A percentile compares a stretch with the other conserved stretches of the same genome.
Evolutionary conservation across 2,329 filamentous ascomycete genomes (phyloP).

Genomic region (Microcera coccophila): DNA sequence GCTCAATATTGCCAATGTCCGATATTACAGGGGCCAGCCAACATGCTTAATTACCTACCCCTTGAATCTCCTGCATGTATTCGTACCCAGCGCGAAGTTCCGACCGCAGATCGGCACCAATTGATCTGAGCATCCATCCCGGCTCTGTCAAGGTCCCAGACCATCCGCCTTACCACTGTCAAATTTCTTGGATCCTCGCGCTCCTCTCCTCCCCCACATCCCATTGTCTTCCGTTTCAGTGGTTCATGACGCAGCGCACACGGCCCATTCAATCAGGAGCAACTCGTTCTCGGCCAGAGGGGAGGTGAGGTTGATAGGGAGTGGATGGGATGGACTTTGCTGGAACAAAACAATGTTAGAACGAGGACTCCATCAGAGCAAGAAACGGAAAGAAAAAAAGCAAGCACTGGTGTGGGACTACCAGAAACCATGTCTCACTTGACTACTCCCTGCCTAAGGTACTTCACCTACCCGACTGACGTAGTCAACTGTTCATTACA

Average conservation of each 20-base stretch:
- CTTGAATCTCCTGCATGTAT: neutral
- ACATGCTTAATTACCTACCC: neutral
- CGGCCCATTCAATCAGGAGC: too few species aligned
- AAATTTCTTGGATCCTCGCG: neutral
- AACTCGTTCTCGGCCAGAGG: too few species aligned
- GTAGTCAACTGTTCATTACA: too few species aligned
- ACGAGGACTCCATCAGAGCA: too few species aligned
- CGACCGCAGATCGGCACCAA: neutral
- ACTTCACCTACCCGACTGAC: too few species aligned
- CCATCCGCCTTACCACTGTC: neutral
- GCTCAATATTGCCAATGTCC: neutral
- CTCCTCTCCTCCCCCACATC: neutral
- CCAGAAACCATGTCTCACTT: too few species aligned
- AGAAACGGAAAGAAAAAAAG: too few species aligned
- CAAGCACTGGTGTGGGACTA: too few species aligned
- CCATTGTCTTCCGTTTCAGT: neutral
- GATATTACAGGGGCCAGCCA: neutral
- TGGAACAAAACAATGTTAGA: too few species aligned
- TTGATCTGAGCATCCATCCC: neutral
- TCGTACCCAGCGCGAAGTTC: neutral
- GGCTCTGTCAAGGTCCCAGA: neutral
- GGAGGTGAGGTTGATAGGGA: too few species aligned
- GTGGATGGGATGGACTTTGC: too few species aligned
- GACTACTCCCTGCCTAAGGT: too few species aligned
- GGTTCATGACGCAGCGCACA: neutral